Evolutionary conservation across 768 basidiomycete genomes (phyloP), one percentile per base, ranked within the genome.

Genomic region (Lactifluus hygrophoroides): DNA sequence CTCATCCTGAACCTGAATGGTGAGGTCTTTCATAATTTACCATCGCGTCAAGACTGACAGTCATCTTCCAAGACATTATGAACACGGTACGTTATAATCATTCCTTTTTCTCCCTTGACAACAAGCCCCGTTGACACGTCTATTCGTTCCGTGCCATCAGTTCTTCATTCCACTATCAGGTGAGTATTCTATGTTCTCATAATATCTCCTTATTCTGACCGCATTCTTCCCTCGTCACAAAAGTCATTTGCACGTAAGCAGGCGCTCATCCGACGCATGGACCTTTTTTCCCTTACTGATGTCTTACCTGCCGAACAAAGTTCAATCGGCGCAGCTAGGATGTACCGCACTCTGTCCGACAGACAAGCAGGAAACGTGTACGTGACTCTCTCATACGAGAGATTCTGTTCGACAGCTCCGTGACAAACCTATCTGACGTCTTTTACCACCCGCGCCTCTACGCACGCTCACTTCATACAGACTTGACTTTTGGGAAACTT

Each of bases 401-500:
- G n/a, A n/a, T n/a, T n/a, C n/a, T n/a, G n/a, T n/a, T n/a, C n/a
- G n/a, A n/a, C n/a, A n/a, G n/a, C n/a, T n/a, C n/a, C n/a, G n/a
- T n/a, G n/a, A n/a, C n/a, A n/a, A n/a, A n/a, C n/a, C n/a, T n/a
- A n/a, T n/a, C n/a, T n/a, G n/a, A 42, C 8, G 6, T 14, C 28
- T 8, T 14, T 28, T 30, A 3, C 16, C n/a, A 37, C 3, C 27
- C 25, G 17, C 30, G 10, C 4, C 47, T n/a, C 11, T 19, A 2
- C 21, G 11, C 7, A 8, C 40, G 7, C 35, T 27, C 50, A 17
- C 23, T 23, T 3, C 10, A 43, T 21, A 17, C 50, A 63, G 62
- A 27, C 59, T 63, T 5, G 62, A 63, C 48, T 63, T 62, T 37
- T 63, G 59, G 62, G 62, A 63, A 35, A 62, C 53, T 2, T 54